Percentiles rank a stretch among this genome's conserved stretches.
These are phyloP conservation scores for Neopestalotiopsis sp. DNA, from an alignment of 2,329 filamentous ascomycete species.

Conservation along the genomic window DNA sequence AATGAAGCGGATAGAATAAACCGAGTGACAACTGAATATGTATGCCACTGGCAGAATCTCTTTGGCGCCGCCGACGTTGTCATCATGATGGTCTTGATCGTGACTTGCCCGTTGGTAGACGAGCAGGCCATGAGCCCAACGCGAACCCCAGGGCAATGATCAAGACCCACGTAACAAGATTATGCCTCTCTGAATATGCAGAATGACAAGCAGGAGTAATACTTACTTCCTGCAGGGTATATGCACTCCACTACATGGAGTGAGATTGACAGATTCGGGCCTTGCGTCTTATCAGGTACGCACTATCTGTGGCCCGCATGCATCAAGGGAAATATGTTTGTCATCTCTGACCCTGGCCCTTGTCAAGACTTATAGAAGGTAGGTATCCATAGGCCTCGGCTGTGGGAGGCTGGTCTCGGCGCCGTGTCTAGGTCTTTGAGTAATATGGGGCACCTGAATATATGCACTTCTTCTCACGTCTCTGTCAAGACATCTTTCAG, in stretches of 20 bases:
- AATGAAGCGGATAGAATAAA: too few species aligned
- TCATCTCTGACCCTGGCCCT: not conserved
- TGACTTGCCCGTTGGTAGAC: too few species aligned
- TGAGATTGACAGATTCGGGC: not conserved
- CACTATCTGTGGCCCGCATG: not conserved
- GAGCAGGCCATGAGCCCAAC: too few species aligned
- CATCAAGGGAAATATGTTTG: not conserved
- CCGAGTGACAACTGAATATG: too few species aligned
- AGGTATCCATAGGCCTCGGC: not conserved
- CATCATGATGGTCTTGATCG: too few species aligned
- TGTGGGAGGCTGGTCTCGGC: not conserved
- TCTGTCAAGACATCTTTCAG: not conserved
- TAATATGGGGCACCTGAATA: not conserved
- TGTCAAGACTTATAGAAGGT: not conserved
- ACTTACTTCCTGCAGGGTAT: not conserved
- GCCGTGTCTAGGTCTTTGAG: not conserved
- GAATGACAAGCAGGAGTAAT: not conserved
- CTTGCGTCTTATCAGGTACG: not conserved
- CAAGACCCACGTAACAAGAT: too few species aligned
- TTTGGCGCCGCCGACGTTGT: too few species aligned
- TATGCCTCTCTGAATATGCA: not conserved
- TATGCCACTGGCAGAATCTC: too few species aligned
- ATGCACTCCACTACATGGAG: not conserved
- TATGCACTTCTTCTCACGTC: not conserved
- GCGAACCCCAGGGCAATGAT: too few species aligned